Percentiles rank a stretch among this genome's conserved stretches.
These are phyloP conservation scores for Sphaerostilbella broomeana DNA, from an alignment of 2,329 filamentous ascomycete genomes.

Conservation along the genomic window DNA sequence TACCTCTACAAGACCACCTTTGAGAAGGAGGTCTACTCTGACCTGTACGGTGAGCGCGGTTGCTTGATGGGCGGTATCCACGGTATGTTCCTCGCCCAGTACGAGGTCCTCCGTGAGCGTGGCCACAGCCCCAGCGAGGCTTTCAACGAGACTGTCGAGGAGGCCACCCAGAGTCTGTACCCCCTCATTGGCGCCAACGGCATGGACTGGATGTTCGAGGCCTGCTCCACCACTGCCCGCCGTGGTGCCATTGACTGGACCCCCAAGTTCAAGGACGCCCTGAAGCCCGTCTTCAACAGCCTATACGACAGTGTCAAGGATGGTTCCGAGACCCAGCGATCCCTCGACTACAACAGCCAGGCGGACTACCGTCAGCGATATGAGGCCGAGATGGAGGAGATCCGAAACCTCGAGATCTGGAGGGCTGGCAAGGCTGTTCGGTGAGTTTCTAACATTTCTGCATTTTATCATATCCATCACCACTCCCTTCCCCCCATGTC, in stretches of 20 bases:
- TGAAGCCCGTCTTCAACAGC: conserved; percentile 98
- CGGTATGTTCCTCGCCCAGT: conserved; percentile 99
- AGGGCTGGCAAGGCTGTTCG: conserved; percentile 95
- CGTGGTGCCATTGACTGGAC: conserved; percentile 99
- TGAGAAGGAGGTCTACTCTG: conserved; percentile 99
- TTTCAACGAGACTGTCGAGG: conserved; percentile 99
- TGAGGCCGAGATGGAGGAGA: conserved; percentile 98
- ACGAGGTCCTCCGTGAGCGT: conserved; percentile 98
- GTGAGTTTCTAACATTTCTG: conserved; percentile 37
- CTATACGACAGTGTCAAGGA: conserved; percentile 90
- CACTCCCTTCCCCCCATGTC: background rate
- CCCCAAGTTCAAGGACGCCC: conserved; percentile 90
- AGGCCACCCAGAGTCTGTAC: conserved; percentile 97
- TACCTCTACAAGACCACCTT: conserved; percentile 99
- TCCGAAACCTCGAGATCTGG: conserved; percentile 98
- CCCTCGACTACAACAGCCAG: conserved; percentile 94
- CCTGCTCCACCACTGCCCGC: conserved; percentile 96
- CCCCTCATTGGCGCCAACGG: conserved; percentile 94
- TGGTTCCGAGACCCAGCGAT: conserved; percentile 91
- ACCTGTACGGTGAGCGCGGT: conserved; percentile 98
- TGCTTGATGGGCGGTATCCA: conserved; percentile 99
- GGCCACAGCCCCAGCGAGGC: conserved; percentile 97
- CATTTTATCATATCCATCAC: background rate
- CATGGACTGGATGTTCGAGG: conserved; percentile 99
- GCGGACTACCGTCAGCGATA: conserved; percentile 95